Evolutionary conservation across 768 basidiomycete genomes (phyloP).

Genomic region (Suillus occidentalis): DNA sequence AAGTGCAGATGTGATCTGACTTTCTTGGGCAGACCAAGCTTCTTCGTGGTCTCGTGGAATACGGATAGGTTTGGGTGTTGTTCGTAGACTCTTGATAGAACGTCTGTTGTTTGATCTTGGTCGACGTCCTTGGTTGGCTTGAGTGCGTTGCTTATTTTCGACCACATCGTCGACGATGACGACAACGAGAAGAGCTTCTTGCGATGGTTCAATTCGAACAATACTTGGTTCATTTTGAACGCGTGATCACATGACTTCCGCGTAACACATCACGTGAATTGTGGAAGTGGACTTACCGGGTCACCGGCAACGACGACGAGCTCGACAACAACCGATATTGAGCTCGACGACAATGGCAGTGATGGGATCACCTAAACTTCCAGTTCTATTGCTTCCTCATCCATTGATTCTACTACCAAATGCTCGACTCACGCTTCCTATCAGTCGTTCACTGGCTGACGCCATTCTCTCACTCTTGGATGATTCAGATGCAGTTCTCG

Average conservation of each 20-base stretch:
- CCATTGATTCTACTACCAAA: constrained; percentile 78
- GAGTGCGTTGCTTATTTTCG: constrained; percentile 57
- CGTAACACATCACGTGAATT: neutral
- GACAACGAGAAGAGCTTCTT: neutral
- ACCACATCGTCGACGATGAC: constrained; percentile 47
- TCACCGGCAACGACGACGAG: neutral
- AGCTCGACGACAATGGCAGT: neutral
- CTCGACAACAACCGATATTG: neutral
- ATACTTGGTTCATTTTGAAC: constrained; percentile 4
- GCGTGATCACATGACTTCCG: constrained; percentile 1
- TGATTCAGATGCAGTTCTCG: constrained; percentile 66
- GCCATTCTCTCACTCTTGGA: constrained; percentile 66
- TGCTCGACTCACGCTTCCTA: constrained; percentile 64
- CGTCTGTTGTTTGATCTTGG: constrained; percentile 29
- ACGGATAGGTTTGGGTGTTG: constrained; percentile 64
- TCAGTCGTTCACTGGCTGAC: constrained; percentile 61
- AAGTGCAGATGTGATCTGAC: constrained; percentile 43
- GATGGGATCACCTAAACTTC: constrained; percentile 44
- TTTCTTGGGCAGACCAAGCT: constrained; percentile 48
- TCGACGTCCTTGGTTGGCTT: constrained; percentile 36
- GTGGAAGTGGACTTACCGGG: constrained; percentile 18
- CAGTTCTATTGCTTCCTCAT: constrained; percentile 66
- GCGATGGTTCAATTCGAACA: constrained; percentile 1
- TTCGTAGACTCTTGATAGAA: constrained; percentile 53
- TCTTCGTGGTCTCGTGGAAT: constrained; percentile 41